Evolutionary conservation across 1,284 basidiomycete species (phyloP), one percentile per base, ranked within the genome.

Genomic region (Schizopora paradoxa): DNA sequence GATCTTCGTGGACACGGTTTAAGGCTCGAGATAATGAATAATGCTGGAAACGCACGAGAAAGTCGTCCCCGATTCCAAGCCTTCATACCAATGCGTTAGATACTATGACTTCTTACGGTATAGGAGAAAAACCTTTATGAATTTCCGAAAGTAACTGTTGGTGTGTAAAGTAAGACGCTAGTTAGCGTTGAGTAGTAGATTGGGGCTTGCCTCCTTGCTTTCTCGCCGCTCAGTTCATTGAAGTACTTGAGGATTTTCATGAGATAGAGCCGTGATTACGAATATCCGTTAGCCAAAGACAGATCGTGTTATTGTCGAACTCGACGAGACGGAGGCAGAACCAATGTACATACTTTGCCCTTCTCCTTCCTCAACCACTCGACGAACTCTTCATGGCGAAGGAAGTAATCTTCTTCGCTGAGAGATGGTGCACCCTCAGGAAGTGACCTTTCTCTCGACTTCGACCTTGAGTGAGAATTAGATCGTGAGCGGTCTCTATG

Each of bases 341-440:
- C 21, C 25, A 32, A 22, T n/a, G 35, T 5, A 57, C 69, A 44
- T 42, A 86, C 86, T 74, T 84, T 87, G 49, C 68, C 69, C 60
- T 86, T 87, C 65, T 86, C 83, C 32, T 85, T 79, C 60, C 79
- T 86, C 49, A 89, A 67, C 86, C 86, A 90, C 35, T 74, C 61
- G 51, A 79, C 72, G 58, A 89, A 89, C 56, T 89, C 86, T 49
- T 79, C 75, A 51, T 75, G 85, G 62, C 84, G 87, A 54, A 78
- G 70, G 63, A 86, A 89, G 55, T 89, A 90, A 58, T 88, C 86
- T 0, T 76, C 71, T 55, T 86, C 84, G 0, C 75, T 76, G 52
- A 88, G 80, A 4, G 71, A 66, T 19, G 68, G 59, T 2, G 77
- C 74, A 28, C 72, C 72, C 16, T 70, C 59, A 4, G 85, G 82